Conservation (phyloP, 1,284 basidiomycete genomes). For the Sphaerobolus stellatus region DNA sequence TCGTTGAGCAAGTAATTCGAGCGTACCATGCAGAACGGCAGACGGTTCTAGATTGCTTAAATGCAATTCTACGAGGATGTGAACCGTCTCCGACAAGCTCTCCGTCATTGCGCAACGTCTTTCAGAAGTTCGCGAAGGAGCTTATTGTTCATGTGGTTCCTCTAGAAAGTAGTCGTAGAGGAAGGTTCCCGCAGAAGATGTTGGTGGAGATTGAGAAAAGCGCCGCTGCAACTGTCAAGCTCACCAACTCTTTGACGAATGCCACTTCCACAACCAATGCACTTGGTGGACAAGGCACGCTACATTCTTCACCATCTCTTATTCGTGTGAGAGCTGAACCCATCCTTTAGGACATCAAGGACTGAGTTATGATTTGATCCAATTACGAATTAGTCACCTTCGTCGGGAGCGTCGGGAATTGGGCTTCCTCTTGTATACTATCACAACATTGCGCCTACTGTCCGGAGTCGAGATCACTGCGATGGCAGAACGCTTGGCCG, state of each 20-base stretch:
- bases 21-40: conserved; percentile 68
- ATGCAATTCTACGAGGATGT: conserved; percentile 43
- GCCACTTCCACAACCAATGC: conserved; percentile 61
- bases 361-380: conserved; percentile 64
- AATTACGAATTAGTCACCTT: conserved; percentile 66
- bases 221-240: conserved; percentile 50
- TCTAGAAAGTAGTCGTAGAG: not conserved
- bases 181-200: conserved; percentile 49
- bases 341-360: conserved; percentile 27
- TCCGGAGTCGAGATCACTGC: conserved; percentile 56
- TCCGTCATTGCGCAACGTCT: conserved; percentile 17
- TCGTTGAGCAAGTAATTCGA: conserved; percentile 62
- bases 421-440: conserved; percentile 57
- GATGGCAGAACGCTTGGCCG: conserved; percentile 65
- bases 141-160: conserved; percentile 9
- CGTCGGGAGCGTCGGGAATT: conserved; percentile 70
- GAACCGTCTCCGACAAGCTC: not conserved
- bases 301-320: conserved; percentile 4
- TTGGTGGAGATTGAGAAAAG: conserved; percentile 63
- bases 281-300: conserved; percentile 52
- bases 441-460: conserved; percentile 65
- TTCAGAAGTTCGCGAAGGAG: conserved; percentile 22
- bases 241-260: conserved; percentile 56
- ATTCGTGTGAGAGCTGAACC: conserved; percentile 9
- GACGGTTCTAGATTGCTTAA: conserved; percentile 64